Conservation (phyloP, 1,284 basidiomycete genomes). For the Irpex sp. region DNA sequence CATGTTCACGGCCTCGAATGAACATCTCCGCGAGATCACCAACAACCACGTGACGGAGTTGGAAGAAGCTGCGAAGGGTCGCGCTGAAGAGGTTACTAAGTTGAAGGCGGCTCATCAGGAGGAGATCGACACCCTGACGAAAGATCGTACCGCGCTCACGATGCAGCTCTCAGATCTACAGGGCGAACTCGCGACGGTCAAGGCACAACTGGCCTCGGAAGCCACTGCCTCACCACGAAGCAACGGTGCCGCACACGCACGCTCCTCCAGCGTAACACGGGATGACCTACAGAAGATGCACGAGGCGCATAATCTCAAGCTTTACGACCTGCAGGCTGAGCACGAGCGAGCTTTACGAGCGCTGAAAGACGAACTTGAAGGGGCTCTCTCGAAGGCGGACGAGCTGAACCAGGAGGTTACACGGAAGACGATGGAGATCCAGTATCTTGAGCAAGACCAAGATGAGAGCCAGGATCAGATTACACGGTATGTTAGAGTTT, state of each 20-base stretch:
- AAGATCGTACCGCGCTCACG: conserved; percentile 57
- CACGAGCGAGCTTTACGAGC: conserved; percentile 61
- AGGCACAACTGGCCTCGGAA: conserved; percentile 49
- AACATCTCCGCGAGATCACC: conserved; percentile 65
- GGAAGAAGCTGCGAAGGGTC: conserved; percentile 62
- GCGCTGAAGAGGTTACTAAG: conserved; percentile 65
- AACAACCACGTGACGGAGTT: conserved; percentile 67
- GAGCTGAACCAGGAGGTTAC: conserved; percentile 59
- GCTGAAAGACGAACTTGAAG: conserved; percentile 60
- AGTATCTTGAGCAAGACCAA: conserved; percentile 72
- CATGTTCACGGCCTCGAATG: conserved; percentile 61
- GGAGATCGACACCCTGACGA: conserved; percentile 49
- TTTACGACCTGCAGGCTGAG: conserved; percentile 72
- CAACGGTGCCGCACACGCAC: conserved; percentile 45
- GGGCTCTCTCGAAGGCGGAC: conserved; percentile 46
- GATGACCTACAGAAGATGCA: conserved; percentile 74
- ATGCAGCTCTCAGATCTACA: conserved; percentile 66
- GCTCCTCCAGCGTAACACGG: conserved; percentile 55
- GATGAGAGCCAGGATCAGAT: conserved; percentile 73
- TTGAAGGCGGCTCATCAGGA: conserved; percentile 56
- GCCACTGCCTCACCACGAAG: conserved; percentile 45
- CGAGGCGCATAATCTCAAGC: conserved; percentile 78
- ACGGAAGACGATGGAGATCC: conserved; percentile 75
- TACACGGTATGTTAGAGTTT: conserved; percentile 69
- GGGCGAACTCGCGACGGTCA: conserved; percentile 67